Evolutionary conservation across 1,284 basidiomycete genomes (phyloP), one percentile per base, ranked within the genome.

Genomic region (Xerocomus cyaneibrunnescens): DNA sequence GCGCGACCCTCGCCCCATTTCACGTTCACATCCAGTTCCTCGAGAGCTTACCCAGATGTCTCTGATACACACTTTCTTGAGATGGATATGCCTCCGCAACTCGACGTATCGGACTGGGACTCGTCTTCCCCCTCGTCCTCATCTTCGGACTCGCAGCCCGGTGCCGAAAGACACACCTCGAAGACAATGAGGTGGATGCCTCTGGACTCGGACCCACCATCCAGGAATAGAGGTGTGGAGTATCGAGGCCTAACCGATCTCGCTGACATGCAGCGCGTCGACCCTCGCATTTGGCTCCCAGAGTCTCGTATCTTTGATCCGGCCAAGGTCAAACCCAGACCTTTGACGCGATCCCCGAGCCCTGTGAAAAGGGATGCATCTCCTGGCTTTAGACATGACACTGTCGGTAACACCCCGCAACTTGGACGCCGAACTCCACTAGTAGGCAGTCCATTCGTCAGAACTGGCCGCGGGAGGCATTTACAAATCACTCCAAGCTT

Each of bases 231-330:
- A 30, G 65, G 65, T 8, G 57, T 69, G 27, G 34, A 38, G 21
- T 67, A 70, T 50, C 56, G 38, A 13, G 53, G 42, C 37, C 45
- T 69, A 28, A n/a, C 50, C 36, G 62, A 67, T 14, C 43, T 67
- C 30, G 37, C 41, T 12, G 51, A 50, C 13, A 34, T 16, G 25
- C 23, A 52, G 45, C 43, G 41, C 4, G 36, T 53, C 23, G 69
- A 71, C 43, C 28, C 66, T 46, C 65, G 67, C 9, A 14, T 70
- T 19, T 71, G 67, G 68, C 46, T 57, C 37, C 69, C 67, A 7
- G 41, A 44, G 41, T 35, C 57, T 31, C 67, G 61, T 10, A 10
- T 52, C 25, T 70, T 68, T 37, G 54, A 71, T 44, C 62, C 64
- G 13, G 53, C 52, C 52, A 65, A 59, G 43, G 45, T 71, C 39